A percentile compares a stretch with the other conserved stretches of the same genome.
Conservation (phyloP, 768 basidiomycete species). For the Lyophyllum shimeji region DNA sequence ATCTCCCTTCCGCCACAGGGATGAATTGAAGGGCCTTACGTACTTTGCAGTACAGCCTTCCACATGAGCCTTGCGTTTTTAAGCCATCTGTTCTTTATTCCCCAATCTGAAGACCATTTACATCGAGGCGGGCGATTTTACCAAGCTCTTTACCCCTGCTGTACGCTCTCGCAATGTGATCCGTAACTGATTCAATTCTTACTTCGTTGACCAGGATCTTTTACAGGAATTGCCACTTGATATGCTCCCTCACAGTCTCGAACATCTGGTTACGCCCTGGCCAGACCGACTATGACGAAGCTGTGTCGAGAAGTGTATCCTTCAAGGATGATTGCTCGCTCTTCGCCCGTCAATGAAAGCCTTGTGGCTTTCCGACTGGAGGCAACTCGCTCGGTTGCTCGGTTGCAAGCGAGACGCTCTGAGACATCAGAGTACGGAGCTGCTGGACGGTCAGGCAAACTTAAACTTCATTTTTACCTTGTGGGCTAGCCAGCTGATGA, state of each 20-base stretch:
- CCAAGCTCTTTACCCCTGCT: neutral
- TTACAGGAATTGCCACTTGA: slow-evolving; percentile 1
- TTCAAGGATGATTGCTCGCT: neutral
- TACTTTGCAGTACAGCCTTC: neutral
- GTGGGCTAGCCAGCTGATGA: too few relatives aligned
- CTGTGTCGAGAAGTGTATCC: neutral
- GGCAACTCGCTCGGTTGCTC: neutral
- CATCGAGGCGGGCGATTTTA: neutral
- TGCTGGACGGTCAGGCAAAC: too few relatives aligned
- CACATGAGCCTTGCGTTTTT: neutral
- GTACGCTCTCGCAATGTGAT: neutral
- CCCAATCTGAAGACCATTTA: neutral
- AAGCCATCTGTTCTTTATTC: neutral
- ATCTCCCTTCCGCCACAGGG: neutral
- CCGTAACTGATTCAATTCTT: neutral
- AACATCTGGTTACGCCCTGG: neutral
- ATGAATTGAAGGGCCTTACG: neutral
- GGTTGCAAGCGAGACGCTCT: neutral
- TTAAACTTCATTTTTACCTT: too few relatives aligned
- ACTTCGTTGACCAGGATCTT: neutral
- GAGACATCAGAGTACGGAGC: too few relatives aligned
- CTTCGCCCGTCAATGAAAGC: neutral
- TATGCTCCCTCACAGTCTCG: neutral
- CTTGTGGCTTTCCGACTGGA: neutral
- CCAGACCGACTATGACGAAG: neutral